A percentile compares a stretch with the other conserved stretches of the same genome.
These are phyloP conservation scores for Taiozyma onychis DNA, from an alignment of 1,139 yeast genomes.

Conservation along the genomic window DNA sequence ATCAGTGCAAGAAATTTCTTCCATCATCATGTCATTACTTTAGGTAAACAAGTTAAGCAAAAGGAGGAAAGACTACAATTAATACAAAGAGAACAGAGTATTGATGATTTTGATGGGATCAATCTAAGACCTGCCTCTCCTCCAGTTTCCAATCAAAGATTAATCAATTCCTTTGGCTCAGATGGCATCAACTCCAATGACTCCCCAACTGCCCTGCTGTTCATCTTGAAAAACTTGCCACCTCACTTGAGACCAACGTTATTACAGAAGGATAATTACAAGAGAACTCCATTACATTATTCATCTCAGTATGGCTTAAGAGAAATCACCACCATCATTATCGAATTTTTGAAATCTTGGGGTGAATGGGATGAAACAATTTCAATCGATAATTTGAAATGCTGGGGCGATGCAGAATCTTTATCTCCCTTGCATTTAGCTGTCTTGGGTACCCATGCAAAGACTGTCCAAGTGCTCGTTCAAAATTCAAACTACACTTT, in stretches of 20 bases:
- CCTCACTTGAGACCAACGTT: slow-evolving; percentile 48
- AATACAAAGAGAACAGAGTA: background rate
- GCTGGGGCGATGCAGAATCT: slow-evolving; percentile 83
- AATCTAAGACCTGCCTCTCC: slow-evolving; percentile 37
- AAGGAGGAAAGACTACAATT: slow-evolving; percentile 3
- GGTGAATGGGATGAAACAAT: slow-evolving; percentile 38
- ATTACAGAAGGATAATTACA: slow-evolving; percentile 65
- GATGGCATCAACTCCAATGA: slow-evolving; percentile 57
- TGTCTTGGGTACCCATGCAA: slow-evolving; percentile 77
- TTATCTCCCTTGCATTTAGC: slow-evolving; percentile 82
- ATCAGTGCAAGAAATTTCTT: slow-evolving; percentile 79
- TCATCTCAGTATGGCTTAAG: slow-evolving; percentile 83
- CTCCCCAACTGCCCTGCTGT: slow-evolving; percentile 46
- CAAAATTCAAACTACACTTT: slow-evolving; percentile 35
- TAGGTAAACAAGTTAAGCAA: slow-evolving; percentile 46
- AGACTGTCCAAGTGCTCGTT: slow-evolving; percentile 60
- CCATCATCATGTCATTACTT: slow-evolving; percentile 73
- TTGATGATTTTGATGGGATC: slow-evolving; percentile 1
- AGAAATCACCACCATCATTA: slow-evolving; percentile 51
- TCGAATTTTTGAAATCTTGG: slow-evolving; percentile 50
- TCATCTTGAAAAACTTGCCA: slow-evolving; percentile 48
- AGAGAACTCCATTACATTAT: slow-evolving; percentile 85
- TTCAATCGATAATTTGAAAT: slow-evolving; percentile 51
- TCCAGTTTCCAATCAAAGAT: slow-evolving; percentile 37
- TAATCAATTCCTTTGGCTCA: slow-evolving; percentile 49